These are phyloP conservation scores for Coemansia reversa DNA, from an alignment of 192 early-diverging fungal genomes.

Conservation along the genomic window DNA sequence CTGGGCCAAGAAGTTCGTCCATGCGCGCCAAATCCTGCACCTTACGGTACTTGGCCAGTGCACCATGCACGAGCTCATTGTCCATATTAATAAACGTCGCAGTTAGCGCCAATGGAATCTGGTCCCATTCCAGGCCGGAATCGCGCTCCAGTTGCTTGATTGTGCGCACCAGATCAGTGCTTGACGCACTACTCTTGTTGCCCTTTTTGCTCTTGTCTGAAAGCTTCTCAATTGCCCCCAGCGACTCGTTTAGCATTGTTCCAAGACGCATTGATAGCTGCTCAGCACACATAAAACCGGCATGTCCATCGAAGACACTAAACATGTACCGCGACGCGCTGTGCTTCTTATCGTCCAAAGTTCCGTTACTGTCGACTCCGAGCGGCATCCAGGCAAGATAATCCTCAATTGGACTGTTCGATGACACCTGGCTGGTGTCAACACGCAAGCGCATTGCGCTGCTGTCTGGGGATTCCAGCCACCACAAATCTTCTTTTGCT, in stretches of 20 bases:
- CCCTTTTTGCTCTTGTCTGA: neutral
- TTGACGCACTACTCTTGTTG: neutral
- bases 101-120: constrained; percentile 23
- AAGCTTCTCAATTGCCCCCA: constrained; percentile 14
- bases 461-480: neutral
- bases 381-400: constrained; percentile 36
- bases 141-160: constrained; percentile 23
- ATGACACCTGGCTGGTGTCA: constrained; percentile 52
- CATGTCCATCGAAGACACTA: constrained; percentile 41
- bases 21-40: constrained; percentile 18
- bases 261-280: constrained; percentile 34
- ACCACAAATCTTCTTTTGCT: constrained; percentile 38
- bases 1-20: constrained; percentile 37
- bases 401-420: constrained; percentile 52
- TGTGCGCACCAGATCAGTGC: constrained; percentile 12
- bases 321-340: constrained; percentile 30
- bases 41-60: constrained; percentile 28
- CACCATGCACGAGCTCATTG: constrained; percentile 17
- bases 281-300: constrained; percentile 43
- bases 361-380: neutral
- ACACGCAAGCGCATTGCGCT: constrained; percentile 15
- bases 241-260: constrained; percentile 38
- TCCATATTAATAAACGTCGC: constrained; percentile 38
- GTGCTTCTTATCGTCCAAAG: neutral
- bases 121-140: constrained; percentile 38